Base-by-base conservation (phyloP, 2,329 filamentous ascomycete species). In the Sclerotinia nivalis region DNA sequence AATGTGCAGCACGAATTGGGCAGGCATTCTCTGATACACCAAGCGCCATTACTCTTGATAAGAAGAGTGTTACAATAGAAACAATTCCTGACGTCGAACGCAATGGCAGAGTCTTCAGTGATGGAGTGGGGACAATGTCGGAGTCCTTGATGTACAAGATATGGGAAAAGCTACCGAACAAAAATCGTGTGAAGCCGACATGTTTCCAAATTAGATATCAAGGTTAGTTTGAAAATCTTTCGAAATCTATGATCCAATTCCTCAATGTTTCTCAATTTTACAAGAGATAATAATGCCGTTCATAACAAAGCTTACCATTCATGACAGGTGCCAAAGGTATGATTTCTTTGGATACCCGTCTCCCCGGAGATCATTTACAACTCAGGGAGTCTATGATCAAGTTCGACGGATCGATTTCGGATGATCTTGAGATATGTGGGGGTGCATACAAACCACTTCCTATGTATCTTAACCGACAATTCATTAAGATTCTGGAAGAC, bases 401-500 rank as follows among this genome's bases (percentile, higher is more conserved):
- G 75, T 97, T 96, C 73, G 77, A 84, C 1, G 89, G 87, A 66
- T 76, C 81, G 0, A 83, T 86, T 52, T 80, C 77, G 2, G 78
- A 77, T 6, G 85, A 90, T 65, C 82, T 95, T 1, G 91, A 91
- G 71, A 92, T 93, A 58, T 94, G 91, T 75, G 91, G 90, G 60
- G 84, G 87, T 55, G 89, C 88, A 0, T 88, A 87, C 50, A 87
- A 84, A 65, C 89, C 91, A 0, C 84, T 95, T 9, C 86, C 86
- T 0, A 83, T 94, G 73, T 87, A 89, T 25, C 84, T 96, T 1
- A 96, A 96, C 75, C 88, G 91, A 0, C 92, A 92, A 73, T 83
- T 94, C 71, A 93, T 96, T 80, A 96, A 96, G 77, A 93, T 96
- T 7, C 79, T 97, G 0, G 93, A 97, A 76, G 93, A 96, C 73